These are phyloP conservation scores for Plenodomus lindquistii DNA, from an alignment of 2,329 filamentous ascomycete species.

Conservation along the genomic window DNA sequence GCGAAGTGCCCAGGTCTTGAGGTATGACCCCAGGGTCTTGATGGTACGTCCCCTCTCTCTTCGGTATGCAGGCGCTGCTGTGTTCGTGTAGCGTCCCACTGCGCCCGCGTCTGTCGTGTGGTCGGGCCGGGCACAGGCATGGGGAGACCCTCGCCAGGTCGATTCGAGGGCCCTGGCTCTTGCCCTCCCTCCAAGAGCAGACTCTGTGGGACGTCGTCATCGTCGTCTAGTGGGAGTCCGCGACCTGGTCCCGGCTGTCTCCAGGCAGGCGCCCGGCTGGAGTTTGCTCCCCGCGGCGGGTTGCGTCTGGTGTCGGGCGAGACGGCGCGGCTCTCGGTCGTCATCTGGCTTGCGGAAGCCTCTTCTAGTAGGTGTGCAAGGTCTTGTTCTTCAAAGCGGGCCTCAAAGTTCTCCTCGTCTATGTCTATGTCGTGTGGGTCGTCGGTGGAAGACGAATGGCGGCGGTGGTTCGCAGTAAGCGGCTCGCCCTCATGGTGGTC, in stretches of 20 bases:
- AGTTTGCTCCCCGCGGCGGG: slow-evolving; percentile 29
- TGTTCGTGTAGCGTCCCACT: slow-evolving; percentile 55
- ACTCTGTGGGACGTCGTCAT: slow-evolving; percentile 61
- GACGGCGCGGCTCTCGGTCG: slow-evolving; percentile 48
- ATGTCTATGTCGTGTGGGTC: slow-evolving; percentile 53
- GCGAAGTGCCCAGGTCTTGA: slow-evolving; percentile 32
- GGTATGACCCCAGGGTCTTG: slow-evolving; percentile 25
- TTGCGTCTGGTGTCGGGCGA: slow-evolving; percentile 38
- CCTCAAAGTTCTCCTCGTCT: slow-evolving; percentile 55
- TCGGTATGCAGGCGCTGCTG: slow-evolving; percentile 52
- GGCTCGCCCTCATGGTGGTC: slow-evolving; percentile 52
- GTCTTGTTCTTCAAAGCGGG: slow-evolving; percentile 60
- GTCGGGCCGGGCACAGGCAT: slow-evolving; percentile 50
- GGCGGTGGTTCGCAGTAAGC: slow-evolving; percentile 20
- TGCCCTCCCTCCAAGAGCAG: slow-evolving; percentile 60
- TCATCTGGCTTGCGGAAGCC: slow-evolving; percentile 53
- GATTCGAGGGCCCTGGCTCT: slow-evolving; percentile 33
- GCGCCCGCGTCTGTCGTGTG: slow-evolving; percentile 49
- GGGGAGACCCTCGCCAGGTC: slow-evolving; percentile 36
- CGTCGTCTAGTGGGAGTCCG: slow-evolving; percentile 49
- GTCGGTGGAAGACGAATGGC: slow-evolving; percentile 39
- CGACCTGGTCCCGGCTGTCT: slow-evolving; percentile 34
- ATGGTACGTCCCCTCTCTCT: slow-evolving; percentile 15
- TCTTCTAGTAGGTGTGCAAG: slow-evolving; percentile 61
- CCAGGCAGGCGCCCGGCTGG: slow-evolving; percentile 43